Evolutionary conservation across 2,329 filamentous ascomycete species (phyloP).

Genomic region (Xylariales sp.): DNA sequence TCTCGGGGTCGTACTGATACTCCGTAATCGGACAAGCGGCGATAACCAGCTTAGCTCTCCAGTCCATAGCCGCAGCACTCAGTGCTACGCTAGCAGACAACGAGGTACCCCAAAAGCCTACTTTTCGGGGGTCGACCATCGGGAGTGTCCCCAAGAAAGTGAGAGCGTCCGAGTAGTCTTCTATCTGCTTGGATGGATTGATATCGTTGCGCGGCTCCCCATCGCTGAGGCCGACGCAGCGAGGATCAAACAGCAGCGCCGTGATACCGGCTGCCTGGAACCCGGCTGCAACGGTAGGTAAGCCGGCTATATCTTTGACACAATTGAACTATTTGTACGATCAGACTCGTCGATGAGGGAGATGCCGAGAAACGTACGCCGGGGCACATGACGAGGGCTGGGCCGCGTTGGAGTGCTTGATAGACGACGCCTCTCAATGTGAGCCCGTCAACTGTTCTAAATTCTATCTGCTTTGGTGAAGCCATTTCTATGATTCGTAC

Average conservation of each 20-base stretch:
- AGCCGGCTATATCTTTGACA: too few species aligned
- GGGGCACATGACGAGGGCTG: slow-evolving; percentile 48
- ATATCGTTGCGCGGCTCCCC: slow-evolving; percentile 54
- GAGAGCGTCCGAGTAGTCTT: slow-evolving; percentile 54
- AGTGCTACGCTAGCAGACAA: slow-evolving; percentile 46
- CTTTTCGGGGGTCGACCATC: slow-evolving; percentile 49
- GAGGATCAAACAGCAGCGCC: slow-evolving; percentile 53
- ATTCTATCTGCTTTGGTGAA: slow-evolving; percentile 41
- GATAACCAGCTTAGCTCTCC: slow-evolving; percentile 43
- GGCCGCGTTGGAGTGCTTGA: slow-evolving; percentile 43
- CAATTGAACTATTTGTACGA: too few species aligned
- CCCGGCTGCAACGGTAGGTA: too few species aligned
- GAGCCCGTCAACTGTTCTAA: slow-evolving; percentile 55
- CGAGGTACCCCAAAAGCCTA: slow-evolving; percentile 50
- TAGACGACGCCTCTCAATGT: slow-evolving; percentile 54
- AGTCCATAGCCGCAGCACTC: slow-evolving; percentile 47
- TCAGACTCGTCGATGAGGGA: too few species aligned
- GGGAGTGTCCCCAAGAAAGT: slow-evolving; percentile 59
- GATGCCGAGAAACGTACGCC: slow-evolving; percentile 40
- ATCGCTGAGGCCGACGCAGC: slow-evolving; percentile 52
- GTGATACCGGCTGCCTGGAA: slow-evolving; percentile 52
- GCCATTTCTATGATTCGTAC: too few species aligned
- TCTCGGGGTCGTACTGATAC: slow-evolving; percentile 29
- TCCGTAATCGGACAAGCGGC: slow-evolving; percentile 41
- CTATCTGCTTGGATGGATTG: slow-evolving; percentile 49